Conservation (phyloP, 2,329 filamentous ascomycete species). For the Cladobotryum protrusum region DNA sequence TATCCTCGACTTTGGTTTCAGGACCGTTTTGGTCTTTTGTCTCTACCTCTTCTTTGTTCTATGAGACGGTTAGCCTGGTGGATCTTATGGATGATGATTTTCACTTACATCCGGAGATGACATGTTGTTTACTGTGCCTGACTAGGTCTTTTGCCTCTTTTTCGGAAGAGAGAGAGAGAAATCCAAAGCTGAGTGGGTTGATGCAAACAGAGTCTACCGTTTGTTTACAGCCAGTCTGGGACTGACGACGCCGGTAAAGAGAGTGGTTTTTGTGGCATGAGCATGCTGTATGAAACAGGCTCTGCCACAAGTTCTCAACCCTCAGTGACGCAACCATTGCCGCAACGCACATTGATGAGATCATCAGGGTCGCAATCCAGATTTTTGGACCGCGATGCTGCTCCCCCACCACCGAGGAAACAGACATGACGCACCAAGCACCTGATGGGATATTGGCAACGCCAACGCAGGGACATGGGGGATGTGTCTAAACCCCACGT, state of each 20-base stretch:
- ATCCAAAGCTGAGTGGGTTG: neutral
- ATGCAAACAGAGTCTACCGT: neutral
- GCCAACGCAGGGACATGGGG: neutral
- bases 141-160: neutral
- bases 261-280: neutral
- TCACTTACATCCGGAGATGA: too few species aligned
- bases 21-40: neutral
- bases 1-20: too few species aligned
- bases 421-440: too few species aligned
- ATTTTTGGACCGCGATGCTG: too few species aligned
- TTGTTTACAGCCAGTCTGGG: neutral
- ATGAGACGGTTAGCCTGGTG: neutral
- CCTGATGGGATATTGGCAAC: neutral
- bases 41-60: neutral
- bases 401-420: too few species aligned
- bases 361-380: too few species aligned
- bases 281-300: neutral
- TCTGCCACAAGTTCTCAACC: neutral
- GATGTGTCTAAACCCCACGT: neutral
- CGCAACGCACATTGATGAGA: neutral
- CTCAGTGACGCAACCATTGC: neutral
- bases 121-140: too few species aligned
- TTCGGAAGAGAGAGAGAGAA: too few species aligned
- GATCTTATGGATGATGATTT: too few species aligned
- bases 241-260: neutral